These are phyloP conservation scores for Odonthalia washingtoniensis DNA, from an alignment of 31 red algal species.

Conservation along the genomic window DNA sequence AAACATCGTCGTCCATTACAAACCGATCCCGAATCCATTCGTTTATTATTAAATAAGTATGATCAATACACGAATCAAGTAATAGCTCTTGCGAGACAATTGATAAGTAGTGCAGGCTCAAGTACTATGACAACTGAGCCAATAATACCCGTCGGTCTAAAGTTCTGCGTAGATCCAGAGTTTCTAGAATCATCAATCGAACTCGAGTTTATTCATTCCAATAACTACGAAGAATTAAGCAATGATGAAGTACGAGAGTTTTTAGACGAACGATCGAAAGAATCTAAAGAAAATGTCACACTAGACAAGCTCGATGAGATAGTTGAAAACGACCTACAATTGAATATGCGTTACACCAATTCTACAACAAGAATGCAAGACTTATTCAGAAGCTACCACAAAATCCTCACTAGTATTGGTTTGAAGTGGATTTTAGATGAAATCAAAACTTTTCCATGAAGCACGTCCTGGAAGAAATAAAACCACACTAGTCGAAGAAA, in stretches of 20 bases:
- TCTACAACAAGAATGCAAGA: not conserved
- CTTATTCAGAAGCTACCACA: not conserved
- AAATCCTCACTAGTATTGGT: not conserved
- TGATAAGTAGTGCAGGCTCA: not conserved
- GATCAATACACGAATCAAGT: no score
- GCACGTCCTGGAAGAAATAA: not conserved
- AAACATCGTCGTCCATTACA: not conserved
- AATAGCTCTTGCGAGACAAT: not conserved
- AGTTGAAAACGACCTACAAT: not conserved
- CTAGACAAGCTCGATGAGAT: not conserved
- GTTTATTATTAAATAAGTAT: not conserved
- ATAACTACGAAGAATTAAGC: not conserved
- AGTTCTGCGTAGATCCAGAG: no score
- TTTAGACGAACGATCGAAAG: not conserved
- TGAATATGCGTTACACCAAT: not conserved
- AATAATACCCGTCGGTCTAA: not conserved
- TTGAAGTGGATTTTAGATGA: not conserved
- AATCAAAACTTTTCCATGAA: not conserved
- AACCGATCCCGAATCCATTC: not conserved
- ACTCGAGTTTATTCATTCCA: not conserved
- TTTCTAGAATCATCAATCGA: not conserved
- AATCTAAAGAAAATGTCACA: not conserved
- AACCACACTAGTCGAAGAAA: not conserved
- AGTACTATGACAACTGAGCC: not conserved
- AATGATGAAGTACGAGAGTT: not conserved